phyloP scores from a whole-genome alignment of 2,329 filamentous ascomycete species.

The Peltaster fructicola region DNA sequence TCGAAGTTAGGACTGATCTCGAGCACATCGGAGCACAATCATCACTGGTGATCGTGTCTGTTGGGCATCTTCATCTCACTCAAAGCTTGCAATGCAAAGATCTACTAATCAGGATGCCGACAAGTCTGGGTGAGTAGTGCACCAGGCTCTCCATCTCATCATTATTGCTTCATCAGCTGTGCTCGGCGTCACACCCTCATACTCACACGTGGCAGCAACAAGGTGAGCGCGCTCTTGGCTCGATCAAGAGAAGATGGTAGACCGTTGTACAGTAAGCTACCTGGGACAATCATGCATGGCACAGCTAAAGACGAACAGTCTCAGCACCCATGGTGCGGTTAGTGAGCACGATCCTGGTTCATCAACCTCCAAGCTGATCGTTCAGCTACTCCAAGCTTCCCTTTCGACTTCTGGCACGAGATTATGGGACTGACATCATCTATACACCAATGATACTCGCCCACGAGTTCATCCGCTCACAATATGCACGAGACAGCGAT shows the following conservation, averaged over 20 bases:
- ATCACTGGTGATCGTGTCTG: no score
- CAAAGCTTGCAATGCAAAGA: no score
- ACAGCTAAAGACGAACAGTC: constrained; percentile 14
- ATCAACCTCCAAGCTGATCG: neutral
- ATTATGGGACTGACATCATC: constrained; percentile 47
- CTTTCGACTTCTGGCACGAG: constrained; percentile 48
- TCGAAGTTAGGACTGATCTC: no score
- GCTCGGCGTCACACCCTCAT: no score
- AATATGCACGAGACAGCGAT: constrained; percentile 37
- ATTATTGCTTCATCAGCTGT: no score
- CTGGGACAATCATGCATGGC: no score
- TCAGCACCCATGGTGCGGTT: constrained; percentile 53
- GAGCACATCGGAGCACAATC: no score
- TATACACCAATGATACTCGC: constrained; percentile 50
- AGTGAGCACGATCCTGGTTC: constrained; percentile 13
- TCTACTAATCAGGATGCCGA: no score
- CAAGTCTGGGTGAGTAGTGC: no score
- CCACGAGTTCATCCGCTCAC: constrained; percentile 18
- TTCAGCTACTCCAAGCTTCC: constrained; percentile 35
- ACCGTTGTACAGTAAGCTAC: constrained; percentile 36
- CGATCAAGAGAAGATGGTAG: constrained; percentile 15
- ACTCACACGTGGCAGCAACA: no score
- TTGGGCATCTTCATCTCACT: no score
- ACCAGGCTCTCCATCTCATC: no score
- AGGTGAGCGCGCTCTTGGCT: constrained; percentile 4